phyloP scores from a whole-genome alignment of 805 yeast genomes.

The Yarrowia keelungensis region DNA sequence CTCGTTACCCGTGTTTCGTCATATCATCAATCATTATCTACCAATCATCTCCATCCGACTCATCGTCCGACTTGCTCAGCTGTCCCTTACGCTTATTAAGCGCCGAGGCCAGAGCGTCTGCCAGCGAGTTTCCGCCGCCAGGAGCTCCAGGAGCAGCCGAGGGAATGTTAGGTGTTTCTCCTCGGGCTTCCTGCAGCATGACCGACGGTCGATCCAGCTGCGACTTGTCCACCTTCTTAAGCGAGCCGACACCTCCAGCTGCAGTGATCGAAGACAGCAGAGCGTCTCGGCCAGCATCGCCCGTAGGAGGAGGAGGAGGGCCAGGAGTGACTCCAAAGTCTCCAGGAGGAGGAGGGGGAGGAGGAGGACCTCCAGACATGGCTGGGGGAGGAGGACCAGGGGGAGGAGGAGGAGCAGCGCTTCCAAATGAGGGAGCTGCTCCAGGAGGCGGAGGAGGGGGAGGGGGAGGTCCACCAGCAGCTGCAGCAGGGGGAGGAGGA shows the following conservation, averaged over 20 bases:
- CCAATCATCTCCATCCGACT: slow-evolving; percentile 83
- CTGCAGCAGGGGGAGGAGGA: slow-evolving; percentile 45
- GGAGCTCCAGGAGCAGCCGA: slow-evolving; percentile 52
- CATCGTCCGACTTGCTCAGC: slow-evolving; percentile 82
- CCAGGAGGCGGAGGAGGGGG: slow-evolving; percentile 48
- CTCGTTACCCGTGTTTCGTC: neutral
- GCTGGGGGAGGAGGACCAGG: slow-evolving; percentile 46
- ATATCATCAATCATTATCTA: neutral
- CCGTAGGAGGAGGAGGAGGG: slow-evolving; percentile 55
- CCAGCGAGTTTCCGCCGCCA: slow-evolving; percentile 66
- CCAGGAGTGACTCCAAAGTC: slow-evolving; percentile 50
- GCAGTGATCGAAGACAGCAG: slow-evolving; percentile 84
- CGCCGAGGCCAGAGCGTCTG: slow-evolving; percentile 90
- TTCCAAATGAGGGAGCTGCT: slow-evolving; percentile 45
- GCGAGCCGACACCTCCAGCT: slow-evolving; percentile 72
- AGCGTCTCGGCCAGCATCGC: slow-evolving; percentile 75
- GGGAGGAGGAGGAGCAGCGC: slow-evolving; percentile 44
- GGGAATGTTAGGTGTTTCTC: slow-evolving; percentile 57
- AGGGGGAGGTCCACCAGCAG: slow-evolving; percentile 41
- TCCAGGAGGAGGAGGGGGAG: slow-evolving; percentile 45
- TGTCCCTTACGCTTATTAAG: slow-evolving; percentile 80
- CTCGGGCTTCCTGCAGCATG: slow-evolving; percentile 71
- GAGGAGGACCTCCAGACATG: slow-evolving; percentile 45
- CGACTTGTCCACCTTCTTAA: slow-evolving; percentile 81
- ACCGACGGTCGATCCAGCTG: slow-evolving; percentile 82